Percentiles rank a stretch among this genome's conserved stretches.
phyloP scores from a whole-genome alignment of 2,329 filamentous ascomycete genomes.

The Allantophomopsis cytisporea region DNA sequence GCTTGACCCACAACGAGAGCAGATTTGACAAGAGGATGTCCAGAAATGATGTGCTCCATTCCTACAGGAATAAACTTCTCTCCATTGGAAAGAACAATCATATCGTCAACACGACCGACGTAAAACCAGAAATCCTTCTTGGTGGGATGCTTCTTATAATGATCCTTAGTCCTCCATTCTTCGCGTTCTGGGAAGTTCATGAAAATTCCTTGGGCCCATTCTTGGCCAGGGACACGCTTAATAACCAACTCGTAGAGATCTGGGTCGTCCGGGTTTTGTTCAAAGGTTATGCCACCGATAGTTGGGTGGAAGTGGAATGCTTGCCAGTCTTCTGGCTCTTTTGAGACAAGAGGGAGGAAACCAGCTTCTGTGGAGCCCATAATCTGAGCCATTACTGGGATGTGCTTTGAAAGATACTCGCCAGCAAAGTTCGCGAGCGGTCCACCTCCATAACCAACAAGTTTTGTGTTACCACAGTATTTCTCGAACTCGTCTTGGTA shows the following conservation, averaged over 20 bases:
- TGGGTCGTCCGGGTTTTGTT: constrained; percentile 19
- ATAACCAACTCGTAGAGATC: constrained; percentile 13
- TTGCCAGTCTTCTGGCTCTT: background rate
- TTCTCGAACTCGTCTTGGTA: constrained; percentile 1
- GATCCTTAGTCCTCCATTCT: constrained; percentile 21
- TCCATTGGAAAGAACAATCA: constrained; percentile 28
- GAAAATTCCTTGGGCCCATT: constrained; percentile 15
- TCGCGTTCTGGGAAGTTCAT: constrained; percentile 19
- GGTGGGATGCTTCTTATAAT: constrained; percentile 22
- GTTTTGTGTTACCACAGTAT: background rate
- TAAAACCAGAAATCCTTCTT: constrained; percentile 22
- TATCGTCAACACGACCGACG: constrained; percentile 22
- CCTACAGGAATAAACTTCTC: constrained; percentile 28
- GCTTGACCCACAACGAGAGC: constrained; percentile 5
- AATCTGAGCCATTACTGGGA: background rate
- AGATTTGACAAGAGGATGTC: constrained; percentile 17
- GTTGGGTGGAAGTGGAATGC: background rate
- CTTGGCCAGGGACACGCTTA: constrained; percentile 4
- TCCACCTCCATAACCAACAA: background rate
- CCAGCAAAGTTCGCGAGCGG: background rate
- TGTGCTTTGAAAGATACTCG: background rate
- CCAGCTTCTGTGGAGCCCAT: constrained; percentile 1
- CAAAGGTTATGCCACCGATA: constrained; percentile 18
- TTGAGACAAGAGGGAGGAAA: background rate
- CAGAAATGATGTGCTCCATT: constrained; percentile 22